Evolutionary conservation across 306 rosid genomes (phyloP).

Genomic region (Boehmeria nivea): DNA sequence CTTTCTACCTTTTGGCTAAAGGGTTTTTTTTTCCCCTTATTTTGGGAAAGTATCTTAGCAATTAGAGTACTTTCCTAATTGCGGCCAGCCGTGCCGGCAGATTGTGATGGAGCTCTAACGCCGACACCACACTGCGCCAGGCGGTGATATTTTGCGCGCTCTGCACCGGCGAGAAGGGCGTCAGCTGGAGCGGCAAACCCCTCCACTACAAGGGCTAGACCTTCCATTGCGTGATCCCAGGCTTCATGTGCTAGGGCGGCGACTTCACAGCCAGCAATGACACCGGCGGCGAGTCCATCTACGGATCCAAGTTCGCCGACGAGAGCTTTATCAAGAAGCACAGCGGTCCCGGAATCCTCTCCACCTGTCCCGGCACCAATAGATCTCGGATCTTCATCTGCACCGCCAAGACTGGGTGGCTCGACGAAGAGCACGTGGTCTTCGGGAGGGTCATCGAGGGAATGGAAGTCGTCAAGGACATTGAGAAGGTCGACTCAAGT

Average conservation of each 20-base stretch:
- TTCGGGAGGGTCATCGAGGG: slow-evolving; percentile 79
- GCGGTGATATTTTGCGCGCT: slow-evolving; percentile 96
- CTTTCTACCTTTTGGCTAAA: too few species aligned
- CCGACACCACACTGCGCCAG: slow-evolving; percentile 59
- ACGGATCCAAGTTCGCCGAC: slow-evolving; percentile 82
- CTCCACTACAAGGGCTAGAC: slow-evolving; percentile 79
- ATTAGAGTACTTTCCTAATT: too few species aligned
- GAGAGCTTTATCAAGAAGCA: slow-evolving; percentile 87
- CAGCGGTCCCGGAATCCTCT: slow-evolving; percentile 76
- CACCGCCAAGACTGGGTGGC: slow-evolving; percentile 80
- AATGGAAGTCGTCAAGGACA: slow-evolving; percentile 45
- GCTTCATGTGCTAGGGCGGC: slow-evolving; percentile 93
- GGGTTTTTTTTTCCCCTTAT: too few species aligned
- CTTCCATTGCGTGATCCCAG: slow-evolving; percentile 93
- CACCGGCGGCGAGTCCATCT: slow-evolving; percentile 91
- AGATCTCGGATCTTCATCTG: slow-evolving; percentile 97
- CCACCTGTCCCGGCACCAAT: slow-evolving; percentile 82
- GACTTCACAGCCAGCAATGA: slow-evolving; percentile 93
- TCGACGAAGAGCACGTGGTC: slow-evolving; percentile 89
- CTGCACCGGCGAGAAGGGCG: slow-evolving; percentile 94
- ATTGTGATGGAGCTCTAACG: slow-evolving; percentile 82
- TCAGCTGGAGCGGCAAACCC: slow-evolving; percentile 61
- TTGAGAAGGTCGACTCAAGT: slow-evolving; percentile 77
- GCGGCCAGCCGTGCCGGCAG: slow-evolving; percentile 56
- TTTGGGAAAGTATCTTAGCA: too few species aligned